Base-by-base conservation (phyloP, 2,329 filamentous ascomycete genomes). In the Bretziella fagacearum region DNA sequence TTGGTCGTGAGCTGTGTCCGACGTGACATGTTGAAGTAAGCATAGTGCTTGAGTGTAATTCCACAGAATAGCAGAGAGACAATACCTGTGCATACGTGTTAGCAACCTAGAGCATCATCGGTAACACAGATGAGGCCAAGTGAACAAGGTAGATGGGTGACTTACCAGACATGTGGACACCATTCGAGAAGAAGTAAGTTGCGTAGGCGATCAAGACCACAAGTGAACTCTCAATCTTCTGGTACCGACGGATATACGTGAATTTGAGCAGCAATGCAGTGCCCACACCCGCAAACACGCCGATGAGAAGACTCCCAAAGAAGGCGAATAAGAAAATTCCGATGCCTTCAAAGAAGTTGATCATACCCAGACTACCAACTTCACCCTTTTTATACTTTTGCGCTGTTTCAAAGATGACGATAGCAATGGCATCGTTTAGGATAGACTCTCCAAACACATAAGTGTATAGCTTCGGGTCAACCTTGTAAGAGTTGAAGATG, bases 1-100 rank as follows among this genome's bases (percentile, higher is more conserved):
- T 98, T 98, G 45, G 91, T 98, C 13, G 91, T 94, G 53, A 98
- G 78, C 61, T 98, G 91, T 1, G 91, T 96, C 52, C 91, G 80
- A 42, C 91, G 79, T 25, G 91, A 98, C 91, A 98, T 98, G 67
- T 98, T 98, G 71, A 96, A 95, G 65, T 98, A 98, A 52, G 91
- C 91, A 58, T 98, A 98, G 61, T 98, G 91, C 64, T 98, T 98
- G 53, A 98, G 69, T 8, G 91, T 96, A 55, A 98, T 98, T 47
- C 91, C 91, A 62, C 91, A 98, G 68, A 98, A 98, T 1, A 98
- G 70, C 50, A 98, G 69, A 20, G 91, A 93, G 54, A 98, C 91
- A 57, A 98, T 98, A 55, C 87, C 85, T 49, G 44, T 17, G 6
- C n/a, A 5, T 11, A 15, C 7, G 33, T 35, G 8, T 26, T 7